Evolutionary conservation across 2,329 filamentous ascomycete species (phyloP).

Genomic region (Fusarium burgessii): DNA sequence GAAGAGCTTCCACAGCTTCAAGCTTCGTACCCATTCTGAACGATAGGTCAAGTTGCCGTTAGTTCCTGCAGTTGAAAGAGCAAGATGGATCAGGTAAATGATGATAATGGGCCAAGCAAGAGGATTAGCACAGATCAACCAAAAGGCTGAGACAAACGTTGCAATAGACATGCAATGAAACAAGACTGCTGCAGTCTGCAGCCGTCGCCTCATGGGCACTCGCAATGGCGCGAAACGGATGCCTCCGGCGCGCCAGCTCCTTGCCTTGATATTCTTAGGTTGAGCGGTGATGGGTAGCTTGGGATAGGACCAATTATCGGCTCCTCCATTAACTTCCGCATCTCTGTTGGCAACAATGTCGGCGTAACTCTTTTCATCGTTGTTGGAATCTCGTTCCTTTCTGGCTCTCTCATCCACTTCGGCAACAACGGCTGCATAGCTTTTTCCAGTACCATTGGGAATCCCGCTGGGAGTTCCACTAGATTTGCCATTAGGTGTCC

Average conservation of each 20-base stretch:
- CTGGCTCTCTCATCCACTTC: slow-evolving; percentile 14
- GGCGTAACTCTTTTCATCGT: slow-evolving; percentile 40
- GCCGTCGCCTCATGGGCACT: slow-evolving; percentile 75
- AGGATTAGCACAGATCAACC: slow-evolving; percentile 90
- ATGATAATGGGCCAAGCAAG: slow-evolving; percentile 85
- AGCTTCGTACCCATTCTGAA: slow-evolving; percentile 77
- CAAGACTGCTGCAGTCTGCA: slow-evolving; percentile 83
- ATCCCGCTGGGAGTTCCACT: slow-evolving; percentile 5
- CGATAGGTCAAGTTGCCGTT: slow-evolving; percentile 81
- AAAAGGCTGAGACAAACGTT: slow-evolving; percentile 82
- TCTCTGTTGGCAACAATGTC: slow-evolving; percentile 30
- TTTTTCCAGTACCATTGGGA: slow-evolving; percentile 7
- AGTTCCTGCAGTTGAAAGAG: slow-evolving; percentile 81
- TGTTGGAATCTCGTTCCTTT: slow-evolving; percentile 1
- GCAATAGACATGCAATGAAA: slow-evolving; percentile 79
- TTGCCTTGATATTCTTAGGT: slow-evolving; percentile 41
- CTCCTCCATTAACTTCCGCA: slow-evolving; percentile 13
- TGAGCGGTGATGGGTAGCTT: slow-evolving; percentile 40
- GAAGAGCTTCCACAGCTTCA: slow-evolving; percentile 87
- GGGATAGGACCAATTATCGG: slow-evolving; percentile 45
- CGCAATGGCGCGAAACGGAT: slow-evolving; percentile 88
- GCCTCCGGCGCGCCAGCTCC: slow-evolving; percentile 58
- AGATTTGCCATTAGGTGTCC: slow-evolving; percentile 11
- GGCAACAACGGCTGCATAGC: slow-evolving; percentile 24
- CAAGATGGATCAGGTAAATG: slow-evolving; percentile 84